These are phyloP conservation scores for Thielaviopsis cerberus DNA, from an alignment of 2,329 filamentous ascomycete genomes.

Conservation along the genomic window DNA sequence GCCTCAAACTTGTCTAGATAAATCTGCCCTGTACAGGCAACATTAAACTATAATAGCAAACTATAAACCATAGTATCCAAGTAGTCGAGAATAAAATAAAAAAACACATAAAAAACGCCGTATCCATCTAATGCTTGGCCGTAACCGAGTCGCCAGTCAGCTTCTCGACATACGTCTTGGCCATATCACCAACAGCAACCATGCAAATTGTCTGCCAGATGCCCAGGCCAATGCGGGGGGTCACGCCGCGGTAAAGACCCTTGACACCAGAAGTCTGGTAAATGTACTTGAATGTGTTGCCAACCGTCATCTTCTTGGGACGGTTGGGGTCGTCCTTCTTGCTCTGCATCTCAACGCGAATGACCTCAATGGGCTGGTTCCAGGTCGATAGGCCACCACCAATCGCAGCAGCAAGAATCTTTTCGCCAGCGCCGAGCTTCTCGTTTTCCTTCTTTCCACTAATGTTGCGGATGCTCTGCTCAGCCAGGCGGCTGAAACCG, in stretches of 20 bases:
- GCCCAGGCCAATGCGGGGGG: conserved; percentile 81
- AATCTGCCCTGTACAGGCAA: too few species aligned
- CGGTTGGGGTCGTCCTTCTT: conserved; percentile 96
- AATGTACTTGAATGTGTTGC: conserved; percentile 71
- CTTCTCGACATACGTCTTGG: conserved; percentile 49
- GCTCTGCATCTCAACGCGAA: conserved; percentile 98
- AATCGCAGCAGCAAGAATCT: conserved; percentile 68
- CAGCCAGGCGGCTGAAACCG: conserved; percentile 77
- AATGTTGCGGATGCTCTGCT: conserved; percentile 62
- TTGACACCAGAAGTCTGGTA: conserved; percentile 73
- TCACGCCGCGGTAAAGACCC: conserved; percentile 88
- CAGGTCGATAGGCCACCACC: conserved; percentile 91
- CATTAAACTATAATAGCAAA: background rate
- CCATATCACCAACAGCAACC: conserved; percentile 96
- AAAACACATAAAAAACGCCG: conserved; percentile 7
- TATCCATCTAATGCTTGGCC: conserved; percentile 40
- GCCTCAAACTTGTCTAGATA: too few species aligned
- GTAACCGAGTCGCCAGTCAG: conserved; percentile 45
- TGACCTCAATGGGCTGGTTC: conserved; percentile 99
- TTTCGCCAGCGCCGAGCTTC: conserved; percentile 65
- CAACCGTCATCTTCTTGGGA: conserved; percentile 96
- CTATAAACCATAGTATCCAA: background rate
- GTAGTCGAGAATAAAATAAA: background rate
- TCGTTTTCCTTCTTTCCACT: conserved; percentile 65
- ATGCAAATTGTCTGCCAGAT: conserved; percentile 99